Base-by-base conservation (phyloP, 2,329 filamentous ascomycete genomes). In the Alternaria burnsii region DNA sequence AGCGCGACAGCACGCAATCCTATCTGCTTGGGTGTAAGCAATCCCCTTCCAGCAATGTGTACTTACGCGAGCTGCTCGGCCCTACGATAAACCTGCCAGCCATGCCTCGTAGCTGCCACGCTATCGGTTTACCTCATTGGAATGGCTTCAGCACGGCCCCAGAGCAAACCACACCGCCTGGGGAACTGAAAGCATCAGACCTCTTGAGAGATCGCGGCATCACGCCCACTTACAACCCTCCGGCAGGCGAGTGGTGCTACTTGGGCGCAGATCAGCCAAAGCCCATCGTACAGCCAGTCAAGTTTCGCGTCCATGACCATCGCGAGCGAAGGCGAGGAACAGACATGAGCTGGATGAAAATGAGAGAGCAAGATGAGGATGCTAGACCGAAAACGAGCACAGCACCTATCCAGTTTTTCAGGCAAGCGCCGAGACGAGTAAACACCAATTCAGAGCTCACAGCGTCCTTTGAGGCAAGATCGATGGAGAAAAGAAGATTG, bases 81-180 rank as follows among this genome's bases (percentile, higher is more conserved):
- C 26, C 59, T 3, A 67, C 64, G 62, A 55, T 46, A n/a, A 52
- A 40, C 10, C 52, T 60, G 40, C 47, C 66, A 8, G 41, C 36
- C 30, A 61, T 58, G 32, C 63, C 68, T 36, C 63, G 60, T 4
- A 57, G 59, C 28, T 72, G 65, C 55, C 61, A 55, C 20, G 42
- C 63, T 7, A 56, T 75, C 10, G 66, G 63, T 52, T 67, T 53
- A 54, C 62, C 64, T 5, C 61, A 62, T 53, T 74, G 72, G 72
- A 59, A 59, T 12, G 48, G 57, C 26, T 74, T 72, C 62, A 61
- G 54, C 14, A 32, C 60, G 12, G 54, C 58, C 3, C 30, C 41
- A 6, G 20, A 26, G 16, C 55, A 34, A 7, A 26, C 32, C 40
- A 59, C 56, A 42, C 60, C 67, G 4, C 55, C 16, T 5, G 68